phyloP scores from a whole-genome alignment of 1,139 yeast genomes.

The Blastobotrys ciferrii region DNA sequence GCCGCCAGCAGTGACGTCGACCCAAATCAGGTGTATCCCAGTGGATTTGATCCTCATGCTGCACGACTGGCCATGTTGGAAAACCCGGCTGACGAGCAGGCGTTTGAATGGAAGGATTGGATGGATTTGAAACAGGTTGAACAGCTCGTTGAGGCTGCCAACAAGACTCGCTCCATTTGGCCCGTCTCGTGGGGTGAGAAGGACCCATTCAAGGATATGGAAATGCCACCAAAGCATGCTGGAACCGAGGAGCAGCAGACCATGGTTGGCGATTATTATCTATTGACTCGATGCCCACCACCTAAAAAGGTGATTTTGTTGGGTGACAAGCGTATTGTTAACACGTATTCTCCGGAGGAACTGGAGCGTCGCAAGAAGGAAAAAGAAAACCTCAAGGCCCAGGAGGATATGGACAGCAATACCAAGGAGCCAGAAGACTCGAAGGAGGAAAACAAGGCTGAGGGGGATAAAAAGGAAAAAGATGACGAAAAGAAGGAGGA shows the following conservation, averaged over 20 bases:
- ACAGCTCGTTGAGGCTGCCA: constrained; percentile 15
- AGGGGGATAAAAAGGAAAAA: background rate
- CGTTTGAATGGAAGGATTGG: constrained; percentile 33
- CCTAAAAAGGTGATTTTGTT: constrained; percentile 31
- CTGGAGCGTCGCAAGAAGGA: constrained; percentile 1
- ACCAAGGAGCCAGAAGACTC: constrained; percentile 3
- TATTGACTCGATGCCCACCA: constrained; percentile 25
- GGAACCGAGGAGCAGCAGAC: constrained; percentile 30
- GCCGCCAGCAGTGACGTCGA: background rate
- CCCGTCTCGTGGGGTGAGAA: constrained; percentile 15
- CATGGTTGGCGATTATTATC: constrained; percentile 31
- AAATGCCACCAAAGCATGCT: constrained; percentile 19
- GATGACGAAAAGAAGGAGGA: constrained; percentile 10
- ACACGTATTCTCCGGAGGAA: constrained; percentile 3
- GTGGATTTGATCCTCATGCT: constrained; percentile 19
- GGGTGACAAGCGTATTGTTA: constrained; percentile 16
- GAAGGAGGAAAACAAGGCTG: constrained; percentile 4
- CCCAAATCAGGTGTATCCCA: constrained; percentile 3
- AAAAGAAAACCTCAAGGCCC: constrained; percentile 10
- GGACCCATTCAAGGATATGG: constrained; percentile 17
- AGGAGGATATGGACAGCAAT: constrained; percentile 6
- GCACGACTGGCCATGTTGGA: constrained; percentile 15
- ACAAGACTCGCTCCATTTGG: constrained; percentile 11
- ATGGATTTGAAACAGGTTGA: constrained; percentile 28
- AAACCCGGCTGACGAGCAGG: constrained; percentile 33